Conservation (phyloP, 208 protist genomes). For the Polymyxa betae region DNA sequence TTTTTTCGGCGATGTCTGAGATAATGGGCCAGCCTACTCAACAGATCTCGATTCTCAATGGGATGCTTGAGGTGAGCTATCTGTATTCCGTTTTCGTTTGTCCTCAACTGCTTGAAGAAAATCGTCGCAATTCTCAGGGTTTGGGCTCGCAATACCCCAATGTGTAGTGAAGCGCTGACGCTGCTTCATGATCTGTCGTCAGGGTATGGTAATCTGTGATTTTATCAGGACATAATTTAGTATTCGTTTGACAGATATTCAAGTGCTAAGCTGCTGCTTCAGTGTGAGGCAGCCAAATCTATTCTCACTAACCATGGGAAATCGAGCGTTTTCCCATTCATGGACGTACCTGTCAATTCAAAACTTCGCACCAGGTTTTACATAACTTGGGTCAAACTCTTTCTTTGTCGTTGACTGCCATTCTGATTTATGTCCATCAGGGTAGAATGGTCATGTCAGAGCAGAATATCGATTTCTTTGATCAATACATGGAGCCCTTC, state of each 20-base stretch:
- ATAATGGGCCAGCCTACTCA: slow-evolving; percentile 2
- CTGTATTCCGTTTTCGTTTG: background rate
- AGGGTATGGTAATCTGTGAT: slow-evolving; percentile 23
- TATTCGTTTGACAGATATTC: background rate
- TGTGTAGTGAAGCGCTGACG: slow-evolving; percentile 29
- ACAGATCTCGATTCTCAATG: background rate
- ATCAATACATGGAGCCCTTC: slow-evolving; percentile 50
- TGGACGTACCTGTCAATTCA: slow-evolving; percentile 10
- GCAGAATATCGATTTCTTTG: slow-evolving; percentile 35
- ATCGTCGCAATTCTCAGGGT: background rate
- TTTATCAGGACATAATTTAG: too few relatives aligned
- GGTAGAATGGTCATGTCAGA: slow-evolving; percentile 22
- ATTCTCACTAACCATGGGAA: slow-evolving; percentile 36
- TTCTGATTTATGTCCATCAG: background rate
- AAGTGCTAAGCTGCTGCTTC: slow-evolving; percentile 27
- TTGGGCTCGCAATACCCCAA: background rate
- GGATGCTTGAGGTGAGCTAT: background rate
- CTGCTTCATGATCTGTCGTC: slow-evolving; percentile 23
- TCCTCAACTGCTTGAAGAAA: background rate
- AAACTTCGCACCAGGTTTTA: slow-evolving; percentile 49
- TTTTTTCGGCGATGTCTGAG: slow-evolving; percentile 23
- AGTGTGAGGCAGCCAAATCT: slow-evolving; percentile 6
- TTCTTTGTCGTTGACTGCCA: background rate
- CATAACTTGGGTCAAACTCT: slow-evolving; percentile 14
- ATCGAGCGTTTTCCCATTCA: background rate